A percentile compares a stretch with the other conserved stretches of the same genome.
phyloP scores from a whole-genome alignment of 75 land plant genomes.

The Selaginella moellendorffii region DNA sequence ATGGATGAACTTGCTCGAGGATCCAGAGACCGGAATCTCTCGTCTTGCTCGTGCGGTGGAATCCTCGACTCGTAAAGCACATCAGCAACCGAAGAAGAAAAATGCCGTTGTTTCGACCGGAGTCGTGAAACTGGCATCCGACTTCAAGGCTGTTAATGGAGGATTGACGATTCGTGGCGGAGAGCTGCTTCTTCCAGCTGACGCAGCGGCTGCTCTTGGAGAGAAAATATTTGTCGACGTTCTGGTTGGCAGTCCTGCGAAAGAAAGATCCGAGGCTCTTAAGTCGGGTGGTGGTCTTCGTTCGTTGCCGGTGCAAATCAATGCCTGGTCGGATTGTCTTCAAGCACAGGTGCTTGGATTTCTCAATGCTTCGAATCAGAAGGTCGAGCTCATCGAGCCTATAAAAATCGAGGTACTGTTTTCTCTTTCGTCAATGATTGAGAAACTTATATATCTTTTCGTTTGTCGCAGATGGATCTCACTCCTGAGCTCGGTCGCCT shows the following conservation, averaged over 20 bases:
- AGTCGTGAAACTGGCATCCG: constrained; percentile 12
- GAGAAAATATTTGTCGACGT: constrained; percentile 19
- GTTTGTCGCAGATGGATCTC: constrained; percentile 27
- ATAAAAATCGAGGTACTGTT: constrained; percentile 25
- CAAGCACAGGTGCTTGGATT: constrained; percentile 28
- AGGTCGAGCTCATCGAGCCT: constrained; percentile 23
- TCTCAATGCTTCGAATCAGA: constrained; percentile 7
- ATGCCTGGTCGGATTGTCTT: constrained; percentile 28
- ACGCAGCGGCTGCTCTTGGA: constrained; percentile 25
- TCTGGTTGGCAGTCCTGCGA: constrained; percentile 16
- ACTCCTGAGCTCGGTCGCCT: constrained; percentile 26
- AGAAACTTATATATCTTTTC: neutral
- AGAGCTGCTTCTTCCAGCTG: constrained; percentile 20
- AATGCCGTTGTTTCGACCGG: constrained; percentile 2
- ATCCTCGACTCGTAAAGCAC: constrained; percentile 4
- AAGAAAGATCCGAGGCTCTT: constrained; percentile 13
- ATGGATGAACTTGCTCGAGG: constrained; percentile 27
- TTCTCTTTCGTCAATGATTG: no score
- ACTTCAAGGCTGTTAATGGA: constrained; percentile 21
- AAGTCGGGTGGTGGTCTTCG: neutral
- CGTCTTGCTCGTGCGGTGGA: constrained; percentile 25
- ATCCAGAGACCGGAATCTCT: constrained; percentile 15
- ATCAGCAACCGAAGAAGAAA: constrained; percentile 1
- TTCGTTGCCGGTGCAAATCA: constrained; percentile 13
- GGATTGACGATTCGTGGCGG: constrained; percentile 19